Conservation (phyloP, 202 grass and related monocot genomes). For the Carex sylvatica region DNA sequence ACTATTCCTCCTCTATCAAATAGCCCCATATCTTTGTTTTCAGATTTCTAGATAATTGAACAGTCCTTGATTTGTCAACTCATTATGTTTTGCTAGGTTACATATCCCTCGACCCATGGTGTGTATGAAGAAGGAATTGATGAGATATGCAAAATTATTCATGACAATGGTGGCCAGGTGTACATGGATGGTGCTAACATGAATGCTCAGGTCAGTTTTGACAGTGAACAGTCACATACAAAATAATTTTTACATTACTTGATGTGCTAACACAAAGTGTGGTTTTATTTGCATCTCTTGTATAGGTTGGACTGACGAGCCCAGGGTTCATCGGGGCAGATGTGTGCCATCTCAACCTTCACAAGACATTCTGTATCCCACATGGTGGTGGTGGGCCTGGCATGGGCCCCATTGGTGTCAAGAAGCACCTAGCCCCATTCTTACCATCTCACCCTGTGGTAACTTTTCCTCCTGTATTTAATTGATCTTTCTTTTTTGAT, state of each 20-base stretch:
- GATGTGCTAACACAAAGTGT: background rate
- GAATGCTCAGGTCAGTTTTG: constrained; percentile 88
- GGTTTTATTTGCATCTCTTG: constrained; percentile 10
- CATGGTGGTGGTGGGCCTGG: constrained; percentile 98
- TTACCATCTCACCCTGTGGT: constrained; percentile 98
- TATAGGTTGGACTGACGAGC: constrained; percentile 94
- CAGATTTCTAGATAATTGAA: background rate
- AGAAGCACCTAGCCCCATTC: constrained; percentile 95
- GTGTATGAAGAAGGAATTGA: constrained; percentile 99
- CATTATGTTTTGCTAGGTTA: constrained; percentile 53
- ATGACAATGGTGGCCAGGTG: constrained; percentile 93
- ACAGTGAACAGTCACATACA: background rate
- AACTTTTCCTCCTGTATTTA: constrained; percentile 25
- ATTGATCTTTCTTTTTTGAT: background rate
- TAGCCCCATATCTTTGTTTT: background rate
- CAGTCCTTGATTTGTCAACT: background rate
- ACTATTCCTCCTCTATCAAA: background rate
- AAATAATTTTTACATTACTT: constrained; percentile 4
- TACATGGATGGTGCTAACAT: constrained; percentile 99
- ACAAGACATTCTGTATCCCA: constrained; percentile 99
- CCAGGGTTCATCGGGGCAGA: constrained; percentile 98
- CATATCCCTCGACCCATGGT: constrained; percentile 98
- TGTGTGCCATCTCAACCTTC: constrained; percentile 97
- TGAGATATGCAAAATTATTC: constrained; percentile 98
- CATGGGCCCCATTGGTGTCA: constrained; percentile 99